These are phyloP conservation scores for Lyophyllum decastes DNA, from an alignment of 768 basidiomycete species.

Conservation along the genomic window DNA sequence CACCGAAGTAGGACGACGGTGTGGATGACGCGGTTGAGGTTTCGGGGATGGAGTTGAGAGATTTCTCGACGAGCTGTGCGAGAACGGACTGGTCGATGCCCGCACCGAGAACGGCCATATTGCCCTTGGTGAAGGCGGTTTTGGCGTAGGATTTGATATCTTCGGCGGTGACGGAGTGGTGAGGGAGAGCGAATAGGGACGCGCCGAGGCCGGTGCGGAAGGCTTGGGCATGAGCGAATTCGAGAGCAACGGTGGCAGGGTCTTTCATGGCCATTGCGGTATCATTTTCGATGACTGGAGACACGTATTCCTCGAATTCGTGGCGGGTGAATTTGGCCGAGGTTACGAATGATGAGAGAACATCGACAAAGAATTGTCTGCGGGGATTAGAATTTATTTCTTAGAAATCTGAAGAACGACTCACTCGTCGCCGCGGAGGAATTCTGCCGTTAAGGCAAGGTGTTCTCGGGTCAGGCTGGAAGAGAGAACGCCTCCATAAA, in stretches of 20 bases:
- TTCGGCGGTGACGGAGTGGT: conserved; percentile 59
- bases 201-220: conserved; percentile 95
- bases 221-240: conserved; percentile 85
- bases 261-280: conserved; percentile 57
- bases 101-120: conserved; percentile 85
- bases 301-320: conserved; percentile 75
- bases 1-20: conserved; percentile 68
- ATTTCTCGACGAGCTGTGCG: conserved; percentile 67
- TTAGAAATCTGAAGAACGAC: conserved; percentile 33
- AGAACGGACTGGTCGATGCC: conserved; percentile 79
- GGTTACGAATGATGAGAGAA: conserved; percentile 82
- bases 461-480: conserved; percentile 86
- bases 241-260: conserved; percentile 73
- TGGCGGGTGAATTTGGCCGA: conserved; percentile 81
- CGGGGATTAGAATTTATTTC: background rate
- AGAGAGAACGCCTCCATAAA: conserved; percentile 91
- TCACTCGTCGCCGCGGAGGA: conserved; percentile 94
- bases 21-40: conserved; percentile 35
- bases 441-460: conserved; percentile 92
- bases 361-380: conserved; percentile 88
- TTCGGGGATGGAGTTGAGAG: conserved; percentile 51
- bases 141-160: conserved; percentile 78
- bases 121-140: conserved; percentile 72
- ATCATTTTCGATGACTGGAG: conserved; percentile 73
- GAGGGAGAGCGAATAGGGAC: conserved; percentile 81